Evolutionary conservation across 805 yeast species (phyloP), one percentile per base, ranked within the genome.

Genomic region (Candida maris): DNA sequence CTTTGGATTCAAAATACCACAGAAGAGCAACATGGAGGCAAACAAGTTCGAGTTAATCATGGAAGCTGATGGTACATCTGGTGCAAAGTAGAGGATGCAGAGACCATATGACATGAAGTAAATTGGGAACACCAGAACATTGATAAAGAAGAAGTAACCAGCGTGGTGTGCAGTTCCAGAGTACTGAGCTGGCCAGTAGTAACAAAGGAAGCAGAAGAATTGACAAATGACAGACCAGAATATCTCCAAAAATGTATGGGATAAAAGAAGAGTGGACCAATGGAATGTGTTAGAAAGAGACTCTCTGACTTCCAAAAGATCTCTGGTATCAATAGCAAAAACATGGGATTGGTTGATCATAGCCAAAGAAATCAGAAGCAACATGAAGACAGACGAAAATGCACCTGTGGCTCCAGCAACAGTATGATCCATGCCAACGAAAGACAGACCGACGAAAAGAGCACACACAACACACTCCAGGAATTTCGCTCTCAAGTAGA

Each of bases 241-340:
- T 13, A 79, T 55, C 56, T 82, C 89, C 38, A 68, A 62, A n/a
- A 74, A 36, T 32, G 70, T 64, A 48, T 78, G 79, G 2, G 79
- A 62, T 13, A 79, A 33, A 28, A 79, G 52, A 57, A 82, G 61
- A 28, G 72, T 56, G 24, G 77, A 65, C 88, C 88, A 82, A 49
- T 79, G 81, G 66, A 76, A 82, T 34, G 85, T 82, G 52, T 80
- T 81, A 5, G 85, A 77, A 34, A 78, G 68, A 18, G 76, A 68
- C 53, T 82, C 89, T 54, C 89, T 71, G 8, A 74, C 83, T 61
- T 81, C 88, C 48, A 62, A 82, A 28, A 81, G 57, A 35, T 77
- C 81, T 54, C 87, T 71, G 17, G 77, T 65, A 14, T 63, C 68
- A 34, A 71, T 67, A 24, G 80, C 80, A 44, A 71, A 71, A 16